These are phyloP conservation scores for Monosporascus sp. DNA, from an alignment of 2,329 filamentous ascomycete species.

Conservation along the genomic window DNA sequence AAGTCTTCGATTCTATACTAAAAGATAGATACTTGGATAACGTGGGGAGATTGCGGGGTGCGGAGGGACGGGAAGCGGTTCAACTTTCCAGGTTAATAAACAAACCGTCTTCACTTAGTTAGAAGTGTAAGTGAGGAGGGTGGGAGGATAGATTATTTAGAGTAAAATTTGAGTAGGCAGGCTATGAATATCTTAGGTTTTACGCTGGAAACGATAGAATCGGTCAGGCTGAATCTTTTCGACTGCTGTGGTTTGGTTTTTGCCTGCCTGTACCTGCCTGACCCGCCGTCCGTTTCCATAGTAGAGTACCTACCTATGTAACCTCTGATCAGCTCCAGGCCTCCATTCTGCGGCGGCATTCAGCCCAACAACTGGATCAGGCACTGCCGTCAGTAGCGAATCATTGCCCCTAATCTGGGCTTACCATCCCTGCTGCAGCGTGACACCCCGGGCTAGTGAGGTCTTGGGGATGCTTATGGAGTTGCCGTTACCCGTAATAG, in stretches of 20 bases:
- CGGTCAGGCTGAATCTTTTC: not conserved
- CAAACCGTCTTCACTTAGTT: too few species aligned
- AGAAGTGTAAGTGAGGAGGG: too few species aligned
- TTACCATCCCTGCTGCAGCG: slow-evolving; percentile 19
- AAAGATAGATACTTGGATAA: not conserved
- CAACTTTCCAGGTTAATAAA: not conserved
- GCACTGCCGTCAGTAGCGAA: slow-evolving; percentile 15
- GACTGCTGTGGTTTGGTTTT: not conserved
- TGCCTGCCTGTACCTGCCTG: not conserved
- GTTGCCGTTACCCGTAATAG: too few species aligned
- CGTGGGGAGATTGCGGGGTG: slow-evolving; percentile 2
- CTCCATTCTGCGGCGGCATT: not conserved
- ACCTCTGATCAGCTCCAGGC: not conserved
- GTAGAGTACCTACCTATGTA: not conserved
- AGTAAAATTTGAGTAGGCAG: not conserved
- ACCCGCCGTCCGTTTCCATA: not conserved
- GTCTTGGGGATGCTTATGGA: too few species aligned
- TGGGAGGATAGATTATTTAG: not conserved
- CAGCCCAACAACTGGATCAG: not conserved
- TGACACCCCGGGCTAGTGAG: slow-evolving; percentile 6
- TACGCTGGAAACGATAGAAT: not conserved
- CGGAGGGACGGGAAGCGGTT: not conserved
- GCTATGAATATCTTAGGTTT: not conserved
- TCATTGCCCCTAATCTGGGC: slow-evolving; percentile 14
- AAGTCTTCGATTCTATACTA: not conserved